Evolutionary conservation across 2,329 filamentous ascomycete genomes (phyloP), one percentile per base, ranked within the genome.

Genomic region (Fusarium liriodendri): DNA sequence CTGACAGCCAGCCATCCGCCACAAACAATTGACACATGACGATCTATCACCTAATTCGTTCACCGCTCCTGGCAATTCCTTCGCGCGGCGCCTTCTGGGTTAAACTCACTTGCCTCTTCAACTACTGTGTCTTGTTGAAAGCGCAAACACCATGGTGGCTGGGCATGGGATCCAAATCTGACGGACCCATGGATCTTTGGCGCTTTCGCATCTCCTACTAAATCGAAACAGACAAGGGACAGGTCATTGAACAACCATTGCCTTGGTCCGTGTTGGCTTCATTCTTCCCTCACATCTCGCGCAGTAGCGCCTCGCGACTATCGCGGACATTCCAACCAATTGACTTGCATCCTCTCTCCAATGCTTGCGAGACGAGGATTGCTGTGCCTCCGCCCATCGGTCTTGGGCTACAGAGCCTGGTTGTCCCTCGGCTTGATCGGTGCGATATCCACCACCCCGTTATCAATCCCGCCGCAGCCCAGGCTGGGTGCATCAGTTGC

Each of bases 31-130:
- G 62, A 75, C 70, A 75, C 64, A 64, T 63, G 74, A 74, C 68
- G 62, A 71, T 77, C 65, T 32, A 67, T 76, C 32, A 65, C 64
- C 58, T 65, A 59, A 64, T 67, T 64, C 52, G 64, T 76, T 77
- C 76, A 78, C 76, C 76, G 76, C 76, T 74, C 63, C 58, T 37
- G 35, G 57, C 20, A 45, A 57, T 64, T 47, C 64, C 60, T 72
- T 63, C 66, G 62, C 61, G 32, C 57, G 25, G 62, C 55, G 35
- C 65, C 69, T 67, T 59, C 55, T 60, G 20, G 54, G 54, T 58
- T 47, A 50, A 63, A 67, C 61, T 71, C 58, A 57, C 45, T 62
- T 62, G 59, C 69, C 70, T 62, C 50, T 75, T 64, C 60, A 6
- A 60, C 45, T 64, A 32, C 29, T 32, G 29, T 32, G 50, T 42